phyloP scores from a whole-genome alignment of 352 stramenopile species.

The Globisporangium megalacanthum region DNA sequence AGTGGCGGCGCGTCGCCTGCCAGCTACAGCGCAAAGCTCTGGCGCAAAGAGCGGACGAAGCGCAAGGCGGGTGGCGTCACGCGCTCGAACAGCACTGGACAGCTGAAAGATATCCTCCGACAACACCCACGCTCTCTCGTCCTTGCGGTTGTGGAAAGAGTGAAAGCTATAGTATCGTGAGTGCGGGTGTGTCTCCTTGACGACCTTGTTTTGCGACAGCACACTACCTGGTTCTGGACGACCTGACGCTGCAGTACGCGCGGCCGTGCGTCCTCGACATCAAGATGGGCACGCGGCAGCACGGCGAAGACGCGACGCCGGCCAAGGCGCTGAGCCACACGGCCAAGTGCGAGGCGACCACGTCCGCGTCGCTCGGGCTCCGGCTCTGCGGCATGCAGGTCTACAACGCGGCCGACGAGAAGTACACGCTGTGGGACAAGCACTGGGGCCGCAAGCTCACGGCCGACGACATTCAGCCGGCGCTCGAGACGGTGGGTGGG shows the following conservation, averaged over 20 bases:
- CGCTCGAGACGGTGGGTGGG: conserved; percentile 60
- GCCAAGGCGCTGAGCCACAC: conserved; percentile 68
- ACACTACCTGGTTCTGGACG: conserved; percentile 66
- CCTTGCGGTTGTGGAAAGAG: background rate
- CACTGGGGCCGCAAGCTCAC: conserved; percentile 64
- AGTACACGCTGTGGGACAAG: conserved; percentile 76
- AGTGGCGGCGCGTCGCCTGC: conserved; percentile 7
- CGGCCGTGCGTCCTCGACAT: conserved; percentile 73
- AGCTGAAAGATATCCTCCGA: conserved; percentile 18
- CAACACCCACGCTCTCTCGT: background rate
- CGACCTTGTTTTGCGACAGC: background rate
- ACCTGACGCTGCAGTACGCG: conserved; percentile 60
- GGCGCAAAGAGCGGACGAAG: conserved; percentile 40
- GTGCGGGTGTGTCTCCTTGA: conserved; percentile 2
- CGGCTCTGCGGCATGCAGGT: conserved; percentile 82
- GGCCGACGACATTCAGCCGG: conserved; percentile 47
- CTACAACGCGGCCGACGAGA: conserved; percentile 48
- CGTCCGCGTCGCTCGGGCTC: conserved; percentile 56
- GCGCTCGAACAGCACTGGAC: conserved; percentile 8
- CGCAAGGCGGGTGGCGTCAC: conserved; percentile 7
- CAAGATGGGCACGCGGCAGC: conserved; percentile 78
- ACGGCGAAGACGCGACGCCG: conserved; percentile 58
- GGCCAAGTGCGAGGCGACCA: conserved; percentile 70
- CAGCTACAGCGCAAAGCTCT: conserved; percentile 60
- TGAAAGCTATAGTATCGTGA: no score